These are phyloP conservation scores for Apium graveolens DNA, from an alignment of 129 eudicot species.

Conservation along the genomic window DNA sequence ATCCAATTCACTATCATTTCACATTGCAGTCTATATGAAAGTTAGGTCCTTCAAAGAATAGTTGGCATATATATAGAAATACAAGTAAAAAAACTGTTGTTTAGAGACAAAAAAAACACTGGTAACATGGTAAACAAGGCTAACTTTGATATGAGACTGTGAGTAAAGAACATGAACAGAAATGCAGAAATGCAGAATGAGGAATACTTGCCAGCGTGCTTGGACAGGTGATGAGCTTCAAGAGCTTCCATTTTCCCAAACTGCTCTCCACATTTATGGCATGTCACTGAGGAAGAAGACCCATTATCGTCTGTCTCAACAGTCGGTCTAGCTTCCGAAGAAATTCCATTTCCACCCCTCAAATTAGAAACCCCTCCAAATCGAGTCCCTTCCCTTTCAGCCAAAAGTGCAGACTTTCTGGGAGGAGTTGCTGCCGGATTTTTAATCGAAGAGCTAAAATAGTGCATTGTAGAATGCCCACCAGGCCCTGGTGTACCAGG, in stretches of 20 bases:
- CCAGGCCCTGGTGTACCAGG: constrained; percentile 95
- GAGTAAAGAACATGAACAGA: not conserved
- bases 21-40: not conserved
- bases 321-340: constrained; percentile 35
- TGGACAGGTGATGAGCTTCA: constrained; percentile 95
- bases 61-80: not conserved
- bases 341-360: constrained; percentile 27
- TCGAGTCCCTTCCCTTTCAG: constrained; percentile 27
- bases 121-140: not conserved
- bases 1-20: not conserved
- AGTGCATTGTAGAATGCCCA: constrained; percentile 69
- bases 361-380: constrained; percentile 16
- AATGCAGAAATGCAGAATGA: constrained; percentile 1
- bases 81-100: not conserved
- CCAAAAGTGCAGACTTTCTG: constrained; percentile 33
- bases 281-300: constrained; percentile 37
- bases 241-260: constrained; percentile 92
- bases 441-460: constrained; percentile 33
- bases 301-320: constrained; percentile 52
- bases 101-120: too few species aligned
- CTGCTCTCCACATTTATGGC: constrained; percentile 95
- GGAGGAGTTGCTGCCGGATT: constrained; percentile 31
- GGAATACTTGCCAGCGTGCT: constrained; percentile 49
- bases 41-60: not conserved
- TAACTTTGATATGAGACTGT: not conserved